These are phyloP conservation scores for Ambrosia hybrid DNA, from an alignment of 140 eudicot genomes.

Conservation along the genomic window DNA sequence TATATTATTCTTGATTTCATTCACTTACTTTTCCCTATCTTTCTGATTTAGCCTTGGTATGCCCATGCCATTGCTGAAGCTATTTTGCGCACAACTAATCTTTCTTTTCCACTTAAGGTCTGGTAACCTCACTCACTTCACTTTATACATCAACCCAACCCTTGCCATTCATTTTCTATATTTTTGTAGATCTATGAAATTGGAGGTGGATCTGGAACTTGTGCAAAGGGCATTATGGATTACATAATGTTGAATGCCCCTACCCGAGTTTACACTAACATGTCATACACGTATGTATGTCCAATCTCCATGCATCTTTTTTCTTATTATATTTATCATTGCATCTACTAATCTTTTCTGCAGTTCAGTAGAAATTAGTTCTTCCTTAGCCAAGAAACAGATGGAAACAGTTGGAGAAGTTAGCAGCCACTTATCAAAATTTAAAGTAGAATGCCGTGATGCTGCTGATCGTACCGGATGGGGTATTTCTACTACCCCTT, in stretches of 20 bases:
- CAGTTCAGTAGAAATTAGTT: slow-evolving; percentile 97
- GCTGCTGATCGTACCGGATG: slow-evolving; percentile 92
- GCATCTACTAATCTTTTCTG: slow-evolving; percentile 19
- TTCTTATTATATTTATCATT: too few species aligned
- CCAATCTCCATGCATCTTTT: too few species aligned
- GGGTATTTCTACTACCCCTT: slow-evolving; percentile 52
- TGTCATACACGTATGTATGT: slow-evolving; percentile 76
- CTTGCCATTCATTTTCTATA: background rate
- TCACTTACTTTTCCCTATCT: background rate
- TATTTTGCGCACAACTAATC: slow-evolving; percentile 85
- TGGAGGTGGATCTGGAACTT: slow-evolving; percentile 99
- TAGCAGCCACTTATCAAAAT: slow-evolving; percentile 73
- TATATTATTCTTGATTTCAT: background rate
- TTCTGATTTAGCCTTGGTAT: slow-evolving; percentile 80
- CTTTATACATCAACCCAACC: too few species aligned
- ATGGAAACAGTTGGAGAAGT: slow-evolving; percentile 89
- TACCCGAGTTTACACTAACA: slow-evolving; percentile 75
- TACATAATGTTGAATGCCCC: slow-evolving; percentile 97
- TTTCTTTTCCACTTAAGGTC: slow-evolving; percentile 87
- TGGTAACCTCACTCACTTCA: background rate
- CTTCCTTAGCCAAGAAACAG: slow-evolving; percentile 86
- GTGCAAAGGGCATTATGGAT: slow-evolving; percentile 99
- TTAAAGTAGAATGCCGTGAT: slow-evolving; percentile 86
- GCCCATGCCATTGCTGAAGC: slow-evolving; percentile 99
- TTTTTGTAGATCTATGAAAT: slow-evolving; percentile 82